Evolutionary conservation across 2,329 filamentous ascomycete genomes (phyloP), one percentile per base, ranked within the genome.

Genomic region (Macroventuria anomochaeta): DNA sequence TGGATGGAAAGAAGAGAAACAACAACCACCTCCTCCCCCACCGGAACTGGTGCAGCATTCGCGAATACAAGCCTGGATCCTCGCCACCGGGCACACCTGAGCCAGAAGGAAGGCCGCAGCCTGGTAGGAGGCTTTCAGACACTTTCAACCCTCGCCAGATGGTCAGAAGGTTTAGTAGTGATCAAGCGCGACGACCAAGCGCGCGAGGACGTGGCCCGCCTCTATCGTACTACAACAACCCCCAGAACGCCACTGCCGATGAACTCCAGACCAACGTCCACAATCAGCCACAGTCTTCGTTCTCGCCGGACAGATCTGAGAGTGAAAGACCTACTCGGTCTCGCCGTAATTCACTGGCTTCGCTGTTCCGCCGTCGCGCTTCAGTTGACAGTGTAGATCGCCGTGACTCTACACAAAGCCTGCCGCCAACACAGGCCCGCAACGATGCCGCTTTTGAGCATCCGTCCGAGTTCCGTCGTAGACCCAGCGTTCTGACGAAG

Each of bases 31-130:
- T 99, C 1, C 80, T 97, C 8, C 93, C 93, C 17, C 88, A 95
- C 54, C 85, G 95, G 26, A 99, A 99, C 72, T 99, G 93, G 90
- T 97, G 93, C 73, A 90, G 91, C 2, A 96, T 99, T 65, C 85
- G 90, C 46, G 83, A 90, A 70, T 97, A 96, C 76, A 80, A 85
- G 8, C 92, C 93, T 2, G 91, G 90, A 3, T 54, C 49, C 18
- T 55, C 58, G 32, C 92, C 92, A 11, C 81, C 83, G 3, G 87
- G 88, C 1, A 91, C 90, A 3, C 82, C 80, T 23, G 63, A 67
- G 15, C 65, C 64, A 36, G 46, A 54, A 25, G 57, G 64, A 29
- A 64, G 65, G 12, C 66, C 65, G 20, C 49, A 59, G 13, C 51
- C 68, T 13, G 59, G 58, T 12, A 68, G 71, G 42, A 68, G 65